Conservation (phyloP, 257 asterid species). For the Solanum tarapatanum region DNA sequence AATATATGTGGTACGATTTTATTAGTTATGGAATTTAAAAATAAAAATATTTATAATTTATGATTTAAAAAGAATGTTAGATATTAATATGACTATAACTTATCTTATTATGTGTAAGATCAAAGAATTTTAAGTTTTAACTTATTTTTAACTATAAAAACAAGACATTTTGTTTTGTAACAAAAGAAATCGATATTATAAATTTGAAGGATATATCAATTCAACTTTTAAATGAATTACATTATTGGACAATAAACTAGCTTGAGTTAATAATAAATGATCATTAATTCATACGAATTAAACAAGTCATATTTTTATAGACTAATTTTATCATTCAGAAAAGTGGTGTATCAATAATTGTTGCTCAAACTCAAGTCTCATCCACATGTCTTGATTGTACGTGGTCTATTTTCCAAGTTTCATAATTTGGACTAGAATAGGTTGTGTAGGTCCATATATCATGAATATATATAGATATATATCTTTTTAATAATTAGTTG, state of each 20-base stretch:
- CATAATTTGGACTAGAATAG: background rate
- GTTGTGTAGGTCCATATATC: background rate
- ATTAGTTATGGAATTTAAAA: background rate
- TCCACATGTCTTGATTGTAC: background rate
- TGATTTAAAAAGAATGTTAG: background rate
- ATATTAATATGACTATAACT: background rate
- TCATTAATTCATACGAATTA: background rate
- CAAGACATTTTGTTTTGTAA: background rate
- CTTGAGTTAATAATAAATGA: background rate
- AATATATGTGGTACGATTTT: too few species aligned
- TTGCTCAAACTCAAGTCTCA: background rate
- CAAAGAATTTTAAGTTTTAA: background rate
- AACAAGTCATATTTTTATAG: background rate
- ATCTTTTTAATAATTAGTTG: background rate
- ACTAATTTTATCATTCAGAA: background rate
- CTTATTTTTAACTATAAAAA: background rate
- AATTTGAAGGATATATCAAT: background rate
- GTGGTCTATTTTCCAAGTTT: background rate
- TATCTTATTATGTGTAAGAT: background rate
- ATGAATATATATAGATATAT: background rate
- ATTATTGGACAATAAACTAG: background rate
- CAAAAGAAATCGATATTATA: background rate
- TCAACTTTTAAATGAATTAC: background rate
- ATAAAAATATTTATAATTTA: too few species aligned
- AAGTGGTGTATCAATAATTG: background rate